These are phyloP conservation scores for Teratosphaeria viscida DNA, from an alignment of 2,329 filamentous ascomycete species.

Conservation along the genomic window DNA sequence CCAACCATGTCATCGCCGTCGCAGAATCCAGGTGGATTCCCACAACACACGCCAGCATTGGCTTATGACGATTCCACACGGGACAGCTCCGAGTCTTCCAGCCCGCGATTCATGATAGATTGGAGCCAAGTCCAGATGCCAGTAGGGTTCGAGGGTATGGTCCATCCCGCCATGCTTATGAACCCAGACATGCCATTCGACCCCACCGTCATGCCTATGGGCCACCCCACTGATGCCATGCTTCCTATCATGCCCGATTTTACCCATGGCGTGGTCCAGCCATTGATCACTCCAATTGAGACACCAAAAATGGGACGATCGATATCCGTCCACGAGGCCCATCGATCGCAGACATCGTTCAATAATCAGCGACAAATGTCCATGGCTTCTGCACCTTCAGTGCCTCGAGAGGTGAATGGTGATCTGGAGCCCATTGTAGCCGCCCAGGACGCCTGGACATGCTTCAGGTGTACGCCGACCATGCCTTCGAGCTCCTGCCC, in stretches of 20 bases:
- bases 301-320: slow-evolving; percentile 38
- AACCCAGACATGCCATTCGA: slow-evolving; percentile 37
- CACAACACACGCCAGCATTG: slow-evolving; percentile 35
- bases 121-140: slow-evolving; percentile 39
- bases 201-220: slow-evolving; percentile 28
- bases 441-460: slow-evolving; percentile 43
- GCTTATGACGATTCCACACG: slow-evolving; percentile 37
- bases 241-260: slow-evolving; percentile 37
- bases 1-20: slow-evolving; percentile 10
- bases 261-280: slow-evolving; percentile 21
- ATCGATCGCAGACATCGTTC: slow-evolving; percentile 32
- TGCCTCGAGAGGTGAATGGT: slow-evolving; percentile 5
- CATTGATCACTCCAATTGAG: slow-evolving; percentile 37
- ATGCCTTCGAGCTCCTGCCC: slow-evolving; percentile 40
- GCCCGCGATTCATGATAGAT: slow-evolving; percentile 39
- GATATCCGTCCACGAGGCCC: slow-evolving; percentile 38
- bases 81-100: slow-evolving; percentile 33
- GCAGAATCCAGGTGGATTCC: slow-evolving; percentile 21
- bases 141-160: slow-evolving; percentile 33
- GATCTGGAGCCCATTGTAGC: slow-evolving; percentile 40
- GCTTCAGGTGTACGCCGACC: slow-evolving; percentile 42
- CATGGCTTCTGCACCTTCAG: slow-evolving; percentile 16
- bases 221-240: slow-evolving; percentile 28
- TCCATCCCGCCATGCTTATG: slow-evolving; percentile 35
- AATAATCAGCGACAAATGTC: slow-evolving; percentile 32